Evolutionary conservation across 176 grass and related monocot species (phyloP).

Genomic region (Lolium rigidum): DNA sequence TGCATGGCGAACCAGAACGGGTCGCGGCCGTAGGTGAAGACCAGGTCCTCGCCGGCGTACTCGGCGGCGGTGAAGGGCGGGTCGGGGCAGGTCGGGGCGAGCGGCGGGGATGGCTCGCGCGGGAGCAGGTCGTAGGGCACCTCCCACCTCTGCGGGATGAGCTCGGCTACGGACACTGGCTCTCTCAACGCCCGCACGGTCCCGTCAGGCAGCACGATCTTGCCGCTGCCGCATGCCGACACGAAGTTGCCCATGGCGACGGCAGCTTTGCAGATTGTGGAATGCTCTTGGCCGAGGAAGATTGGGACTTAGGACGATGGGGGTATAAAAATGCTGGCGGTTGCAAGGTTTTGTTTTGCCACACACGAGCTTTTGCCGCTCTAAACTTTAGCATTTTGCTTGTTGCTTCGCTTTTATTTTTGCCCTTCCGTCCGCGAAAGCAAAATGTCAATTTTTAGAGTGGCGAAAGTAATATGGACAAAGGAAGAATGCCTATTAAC

Average conservation of each 20-base stretch:
- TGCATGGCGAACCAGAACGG: slow-evolving; percentile 80
- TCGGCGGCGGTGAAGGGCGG: slow-evolving; percentile 49
- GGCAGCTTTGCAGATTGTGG: neutral
- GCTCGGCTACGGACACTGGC: neutral
- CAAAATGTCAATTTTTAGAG: too few relatives aligned
- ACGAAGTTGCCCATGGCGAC: slow-evolving; percentile 1
- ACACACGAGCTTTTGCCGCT: too few relatives aligned
- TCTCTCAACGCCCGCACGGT: neutral
- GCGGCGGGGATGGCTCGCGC: too few relatives aligned
- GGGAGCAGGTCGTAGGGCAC: too few relatives aligned
- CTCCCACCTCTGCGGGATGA: slow-evolving; percentile 62
- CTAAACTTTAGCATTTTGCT: too few relatives aligned
- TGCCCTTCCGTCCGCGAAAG: too few relatives aligned
- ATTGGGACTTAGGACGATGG: neutral
- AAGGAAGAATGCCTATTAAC: too few relatives aligned
- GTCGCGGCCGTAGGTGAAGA: slow-evolving; percentile 69
- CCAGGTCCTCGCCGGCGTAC: slow-evolving; percentile 66
- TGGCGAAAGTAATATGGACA: too few relatives aligned
- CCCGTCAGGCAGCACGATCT: slow-evolving; percentile 20
- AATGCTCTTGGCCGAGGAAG: neutral
- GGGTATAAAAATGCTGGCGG: slow-evolving; percentile 16
- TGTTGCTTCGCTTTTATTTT: too few relatives aligned
- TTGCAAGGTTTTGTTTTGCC: neutral
- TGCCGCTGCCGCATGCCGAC: neutral
- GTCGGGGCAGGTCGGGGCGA: slow-evolving; percentile 7